Evolutionary conservation across 2,329 filamentous ascomycete genomes (phyloP), one percentile per base, ranked within the genome.

Genomic region (Trichoderma sp.): DNA sequence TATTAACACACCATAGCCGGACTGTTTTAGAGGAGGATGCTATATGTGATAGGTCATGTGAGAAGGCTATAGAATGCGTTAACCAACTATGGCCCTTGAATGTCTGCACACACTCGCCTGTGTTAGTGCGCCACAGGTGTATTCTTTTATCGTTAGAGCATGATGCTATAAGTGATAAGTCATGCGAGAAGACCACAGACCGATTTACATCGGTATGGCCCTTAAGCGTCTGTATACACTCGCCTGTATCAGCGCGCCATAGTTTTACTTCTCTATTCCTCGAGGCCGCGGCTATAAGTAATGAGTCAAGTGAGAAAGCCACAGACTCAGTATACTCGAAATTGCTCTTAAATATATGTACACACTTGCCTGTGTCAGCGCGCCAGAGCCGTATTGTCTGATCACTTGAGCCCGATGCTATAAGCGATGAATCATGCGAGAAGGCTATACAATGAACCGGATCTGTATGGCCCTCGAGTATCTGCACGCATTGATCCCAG

Each of bases 401-500:
- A 24, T 60, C 57, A 5, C 2, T 1, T 43, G 57, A 60, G 21
- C 33, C 57, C 11, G 57, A 60, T 60, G 57, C 57, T 13, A 60
- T 6, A 2, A 60, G 57, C 33, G 37, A 24, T 11, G 57, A 60
- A 21, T 52, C 47, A 4, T 5, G 47, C 7, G 47, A 52, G 47
- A 52, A 52, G 47, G 47, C 47, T 21, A 52, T 21, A 10, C n/a
- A 52, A 6, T 11, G 57, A 43, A 60, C 33, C 24, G 1, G 10
- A 13, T 13, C 13, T 16, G 33, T 27, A 60, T 60, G 57, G 57
- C 57, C 57, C 33, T 60, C 57, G 6, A 60, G 57, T 60, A 3
- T 60, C 24, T 60, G 57, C n/a, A 40, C 8, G 37, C 31, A 60
- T 40, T 60, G 57, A 60, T 43, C 33, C 57, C 57, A 60, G 35